A percentile compares a stretch with the other conserved stretches of the same genome.
These are phyloP conservation scores for Beauveria bassiana DNA, from an alignment of 2,329 filamentous ascomycete species.

Conservation along the genomic window DNA sequence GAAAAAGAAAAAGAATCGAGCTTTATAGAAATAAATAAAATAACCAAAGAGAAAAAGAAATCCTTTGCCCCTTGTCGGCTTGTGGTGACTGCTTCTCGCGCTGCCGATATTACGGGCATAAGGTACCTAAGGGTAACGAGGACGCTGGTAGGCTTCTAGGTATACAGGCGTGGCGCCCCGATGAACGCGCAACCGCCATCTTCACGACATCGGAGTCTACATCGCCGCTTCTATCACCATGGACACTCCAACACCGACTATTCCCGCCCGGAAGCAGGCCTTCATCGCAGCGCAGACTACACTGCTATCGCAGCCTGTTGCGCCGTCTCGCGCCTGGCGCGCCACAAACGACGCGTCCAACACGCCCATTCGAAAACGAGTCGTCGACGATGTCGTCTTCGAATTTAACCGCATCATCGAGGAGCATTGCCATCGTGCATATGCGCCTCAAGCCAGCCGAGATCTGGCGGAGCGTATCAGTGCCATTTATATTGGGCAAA, in stretches of 20 bases:
- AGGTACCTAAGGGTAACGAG: no score
- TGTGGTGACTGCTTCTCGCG: no score
- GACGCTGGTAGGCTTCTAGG: background rate
- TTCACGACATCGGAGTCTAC: background rate
- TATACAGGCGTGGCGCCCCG: background rate
- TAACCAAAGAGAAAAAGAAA: background rate
- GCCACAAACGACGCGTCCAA: slow-evolving; percentile 36
- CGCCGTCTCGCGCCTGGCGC: slow-evolving; percentile 47
- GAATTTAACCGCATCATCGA: slow-evolving; percentile 54
- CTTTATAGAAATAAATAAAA: background rate
- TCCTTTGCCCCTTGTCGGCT: no score
- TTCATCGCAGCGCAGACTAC: slow-evolving; percentile 59
- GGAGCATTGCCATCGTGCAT: slow-evolving; percentile 58
- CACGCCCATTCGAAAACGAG: slow-evolving; percentile 35
- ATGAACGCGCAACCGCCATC: background rate
- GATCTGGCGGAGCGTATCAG: slow-evolving; percentile 70
- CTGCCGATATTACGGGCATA: no score
- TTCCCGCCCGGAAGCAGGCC: slow-evolving; percentile 54
- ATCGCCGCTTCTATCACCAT: background rate
- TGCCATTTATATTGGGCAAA: slow-evolving; percentile 47
- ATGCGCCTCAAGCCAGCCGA: slow-evolving; percentile 59
- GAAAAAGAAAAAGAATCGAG: no score
- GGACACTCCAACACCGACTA: slow-evolving; percentile 36
- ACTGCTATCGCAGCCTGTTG: slow-evolving; percentile 51
- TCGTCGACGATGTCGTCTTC: slow-evolving; percentile 49